A percentile compares a stretch with the other conserved stretches of the same genome.
These are phyloP conservation scores for Crataegus laevigata DNA, from an alignment of 306 rosid species.

Conservation along the genomic window DNA sequence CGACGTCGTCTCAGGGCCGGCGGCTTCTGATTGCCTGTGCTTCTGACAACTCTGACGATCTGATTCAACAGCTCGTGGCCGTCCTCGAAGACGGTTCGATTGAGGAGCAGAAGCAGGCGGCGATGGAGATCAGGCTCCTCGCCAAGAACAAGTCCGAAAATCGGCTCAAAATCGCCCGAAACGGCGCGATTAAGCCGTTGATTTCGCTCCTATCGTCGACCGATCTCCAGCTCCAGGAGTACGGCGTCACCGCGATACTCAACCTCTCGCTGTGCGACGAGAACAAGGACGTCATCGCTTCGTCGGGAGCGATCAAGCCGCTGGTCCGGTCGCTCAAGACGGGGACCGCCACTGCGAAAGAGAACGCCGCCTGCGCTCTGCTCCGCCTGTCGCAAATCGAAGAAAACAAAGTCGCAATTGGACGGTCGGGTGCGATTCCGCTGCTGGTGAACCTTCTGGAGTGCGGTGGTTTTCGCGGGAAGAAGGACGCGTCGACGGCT, in stretches of 20 bases:
- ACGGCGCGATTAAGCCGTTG: constrained; percentile 80
- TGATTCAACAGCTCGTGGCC: constrained; percentile 63
- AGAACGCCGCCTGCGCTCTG: constrained; percentile 88
- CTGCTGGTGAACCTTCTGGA: constrained; percentile 62
- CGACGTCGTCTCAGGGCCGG: constrained; percentile 57
- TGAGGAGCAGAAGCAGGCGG: constrained; percentile 89
- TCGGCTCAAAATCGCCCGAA: constrained; percentile 62
- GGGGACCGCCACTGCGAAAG: constrained; percentile 75
- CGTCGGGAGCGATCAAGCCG: constrained; percentile 74
- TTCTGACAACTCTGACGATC: constrained; percentile 73
- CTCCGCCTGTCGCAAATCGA: constrained; percentile 75
- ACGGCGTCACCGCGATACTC: constrained; percentile 90
- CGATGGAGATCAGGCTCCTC: constrained; percentile 84
- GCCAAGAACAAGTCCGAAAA: constrained; percentile 83
- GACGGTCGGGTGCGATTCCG: constrained; percentile 87
- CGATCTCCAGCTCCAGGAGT: constrained; percentile 83
- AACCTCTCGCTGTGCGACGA: constrained; percentile 90
- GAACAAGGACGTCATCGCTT: constrained; percentile 71
- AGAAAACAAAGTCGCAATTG: constrained; percentile 65
- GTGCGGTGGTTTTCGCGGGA: constrained; percentile 61
- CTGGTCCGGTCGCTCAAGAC: constrained; percentile 54
- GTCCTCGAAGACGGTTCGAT: constrained; percentile 59
- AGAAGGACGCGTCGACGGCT: constrained; percentile 95
- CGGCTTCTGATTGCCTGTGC: constrained; percentile 56
- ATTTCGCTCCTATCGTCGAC: constrained; percentile 52